Evolutionary conservation across 2,329 filamentous ascomycete species (phyloP), one percentile per base, ranked within the genome.

Genomic region (Fusarium denticulatum): DNA sequence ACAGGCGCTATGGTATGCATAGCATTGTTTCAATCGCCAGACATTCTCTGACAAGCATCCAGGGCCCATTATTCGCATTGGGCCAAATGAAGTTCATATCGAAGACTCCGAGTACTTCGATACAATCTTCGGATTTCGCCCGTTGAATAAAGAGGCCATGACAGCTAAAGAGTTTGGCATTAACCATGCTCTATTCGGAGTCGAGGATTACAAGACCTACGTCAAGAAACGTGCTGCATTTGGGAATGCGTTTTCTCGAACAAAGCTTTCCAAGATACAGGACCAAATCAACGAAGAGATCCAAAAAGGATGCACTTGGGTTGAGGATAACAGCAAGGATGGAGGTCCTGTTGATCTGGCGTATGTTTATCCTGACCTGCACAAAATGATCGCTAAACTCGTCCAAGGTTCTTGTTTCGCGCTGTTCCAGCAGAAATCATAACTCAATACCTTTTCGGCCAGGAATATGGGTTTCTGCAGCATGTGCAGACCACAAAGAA

Each of bases 101-200:
- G 24, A 64, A 30, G 61, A 64, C 45, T 64, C 45, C 16, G 24
- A 61, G n/a, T 61, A 61, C 28, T 64, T 64, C 9, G 45, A 61
- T n/a, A 32, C 61, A 5, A 45, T 61, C 24, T 64, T 64, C 14
- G 61, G 61, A 11, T 64, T 64, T 30, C 61, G 61, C 15, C 56
- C 32, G 15, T 22, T 64, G 26, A 64, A 64, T 26, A 61, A 64
- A n/a, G 61, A 64, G 32, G 61, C 56, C 13, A 61, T 64, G 61
- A 52, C 61, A 2, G 61, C 61, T 8, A 64, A 64, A 26, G 43
- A 64, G 22, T 64, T 64, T 32, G 61, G 61, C 6, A 61, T 64
- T 11, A 52, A 30, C 18, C 56, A 64, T 20, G 61, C 61, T 5
- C 56, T 64, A 6, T 64, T 64, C 12, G 50, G 60, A 3, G 40